Percentiles rank a stretch among this genome's conserved stretches.
These are phyloP conservation scores for Endogone sp. DNA, from an alignment of 192 early-diverging fungal genomes.

Conservation along the genomic window DNA sequence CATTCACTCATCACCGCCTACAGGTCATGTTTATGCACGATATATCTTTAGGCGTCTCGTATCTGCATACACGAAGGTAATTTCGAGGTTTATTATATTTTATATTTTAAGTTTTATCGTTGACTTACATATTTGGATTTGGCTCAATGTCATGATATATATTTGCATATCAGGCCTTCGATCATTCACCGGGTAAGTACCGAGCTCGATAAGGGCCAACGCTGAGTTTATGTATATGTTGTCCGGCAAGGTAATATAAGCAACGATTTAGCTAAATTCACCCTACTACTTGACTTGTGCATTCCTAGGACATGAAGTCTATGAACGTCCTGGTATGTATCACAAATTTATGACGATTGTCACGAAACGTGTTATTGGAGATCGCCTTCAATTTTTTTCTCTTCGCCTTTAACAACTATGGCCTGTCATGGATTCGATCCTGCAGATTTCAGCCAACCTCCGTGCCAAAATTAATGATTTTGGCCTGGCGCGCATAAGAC, in stretches of 20 bases:
- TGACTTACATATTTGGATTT: background rate
- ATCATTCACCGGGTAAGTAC: conserved; percentile 63
- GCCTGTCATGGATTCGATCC: no score
- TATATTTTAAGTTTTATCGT: background rate
- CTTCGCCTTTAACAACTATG: background rate
- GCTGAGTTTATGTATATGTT: no score
- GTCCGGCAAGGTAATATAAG: no score
- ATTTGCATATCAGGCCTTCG: conserved; percentile 57
- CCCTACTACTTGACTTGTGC: conserved; percentile 4
- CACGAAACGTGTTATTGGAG: no score
- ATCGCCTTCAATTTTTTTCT: no score
- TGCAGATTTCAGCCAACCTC: conserved; percentile 48
- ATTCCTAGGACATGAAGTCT: conserved; percentile 61
- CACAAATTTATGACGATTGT: no score
- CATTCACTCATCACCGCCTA: conserved; percentile 22
- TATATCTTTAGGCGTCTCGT: conserved; percentile 66
- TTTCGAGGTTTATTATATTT: background rate
- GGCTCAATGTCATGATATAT: no score
- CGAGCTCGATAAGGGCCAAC: no score
- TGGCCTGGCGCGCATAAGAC: conserved; percentile 73
- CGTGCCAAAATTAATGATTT: conserved; percentile 79
- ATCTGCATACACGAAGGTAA: conserved; percentile 60
- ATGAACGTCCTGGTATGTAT: conserved; percentile 63
- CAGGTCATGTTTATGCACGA: conserved; percentile 75
- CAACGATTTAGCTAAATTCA: background rate